A percentile compares a stretch with the other conserved stretches of the same genome.
phyloP scores from a whole-genome alignment of 1,139 yeast genomes.

The Zhuliangozyma parablackwelliae region DNA sequence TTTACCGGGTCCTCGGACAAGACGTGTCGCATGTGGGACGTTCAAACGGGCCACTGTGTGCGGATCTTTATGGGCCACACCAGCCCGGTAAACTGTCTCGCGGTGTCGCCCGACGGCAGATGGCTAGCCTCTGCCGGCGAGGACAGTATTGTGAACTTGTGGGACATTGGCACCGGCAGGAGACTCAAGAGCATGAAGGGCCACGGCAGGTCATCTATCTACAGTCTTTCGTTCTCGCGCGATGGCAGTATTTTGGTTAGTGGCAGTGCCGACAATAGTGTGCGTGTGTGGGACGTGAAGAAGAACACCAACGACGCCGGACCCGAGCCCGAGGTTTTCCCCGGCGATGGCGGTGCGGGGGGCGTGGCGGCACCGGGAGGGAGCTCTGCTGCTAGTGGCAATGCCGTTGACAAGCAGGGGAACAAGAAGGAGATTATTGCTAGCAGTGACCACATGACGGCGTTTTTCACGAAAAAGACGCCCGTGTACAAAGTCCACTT shows the following conservation, averaged over 20 bases:
- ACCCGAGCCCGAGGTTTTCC: conserved; percentile 74
- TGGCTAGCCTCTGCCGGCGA: conserved; percentile 97
- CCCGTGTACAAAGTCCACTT: conserved; percentile 92
- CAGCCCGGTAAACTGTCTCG: conserved; percentile 77
- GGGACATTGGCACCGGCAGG: conserved; percentile 95
- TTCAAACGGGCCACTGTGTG: conserved; percentile 81
- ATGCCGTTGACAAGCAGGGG: conserved; percentile 15
- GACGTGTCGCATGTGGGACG: conserved; percentile 98
- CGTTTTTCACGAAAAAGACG: conserved; percentile 88
- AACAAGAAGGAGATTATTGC: conserved; percentile 67
- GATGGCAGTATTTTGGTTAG: conserved; percentile 89
- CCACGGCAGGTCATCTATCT: conserved; percentile 83
- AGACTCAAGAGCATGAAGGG: conserved; percentile 82
- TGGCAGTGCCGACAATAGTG: conserved; percentile 90
- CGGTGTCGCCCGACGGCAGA: conserved; percentile 94
- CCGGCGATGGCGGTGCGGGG: conserved; percentile 10
- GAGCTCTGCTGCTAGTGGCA: conserved; percentile 5
- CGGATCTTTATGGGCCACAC: conserved; percentile 94
- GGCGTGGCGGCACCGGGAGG: conserved; percentile 3
- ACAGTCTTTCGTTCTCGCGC: conserved; percentile 77
- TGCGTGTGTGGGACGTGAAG: conserved; percentile 93
- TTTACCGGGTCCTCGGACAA: conserved; percentile 95
- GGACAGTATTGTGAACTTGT: conserved; percentile 80
- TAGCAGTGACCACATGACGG: conserved; percentile 86
- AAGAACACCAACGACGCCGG: conserved; percentile 78